Base-by-base conservation (phyloP, 2,329 filamentous ascomycete genomes). In the Aspergillus fumigatus region DNA sequence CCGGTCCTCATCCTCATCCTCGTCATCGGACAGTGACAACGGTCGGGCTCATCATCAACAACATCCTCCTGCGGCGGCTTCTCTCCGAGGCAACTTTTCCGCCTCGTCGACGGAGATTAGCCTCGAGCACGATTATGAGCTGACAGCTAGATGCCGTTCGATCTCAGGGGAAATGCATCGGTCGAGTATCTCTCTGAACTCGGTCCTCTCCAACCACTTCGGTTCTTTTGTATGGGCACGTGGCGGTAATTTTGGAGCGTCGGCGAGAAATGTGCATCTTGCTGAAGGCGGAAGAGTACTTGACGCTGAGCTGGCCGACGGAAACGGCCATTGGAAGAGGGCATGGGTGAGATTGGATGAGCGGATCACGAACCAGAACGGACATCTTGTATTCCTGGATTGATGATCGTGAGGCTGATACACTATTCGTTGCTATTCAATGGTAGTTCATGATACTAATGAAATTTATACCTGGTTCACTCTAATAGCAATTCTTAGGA, bases 361-460 rank as follows among this genome's bases (percentile, higher is more conserved):
- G 61, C 63, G 68, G 47, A 75, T 77, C 47, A 65, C 68, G 26
- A 76, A 76, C 57, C 65, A 71, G 19, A 62, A 76, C 54, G 73
- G 74, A 3, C 61, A 68, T 41, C 59, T 77, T 63, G 61, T 64
- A 23, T 66, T 70, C 58, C 55, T 72, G 45, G 54, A 62, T 43
- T 61, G 23, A 47, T 47, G 21, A 11, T 2, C 10, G 3, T 43
- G 40, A 17, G 4, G 4, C 32, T 17, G 32, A 14, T 38, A 38
- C 32, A 5, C 4, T 23, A 14, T 7, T 25, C 14, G 11, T 2
- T 23, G 43, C 6, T 26, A 26, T 47, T 47, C 2, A 11, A 47
- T 23, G 5, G 26, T 26, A 14, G 43, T 11, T 45, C 9, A 23
- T 19, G 7, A 19, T 19, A 11, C n/a, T 38, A 38, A 23, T 45